Evolutionary conservation across 2,329 filamentous ascomycete species (phyloP).

Genomic region (Colletotrichum australisinense): DNA sequence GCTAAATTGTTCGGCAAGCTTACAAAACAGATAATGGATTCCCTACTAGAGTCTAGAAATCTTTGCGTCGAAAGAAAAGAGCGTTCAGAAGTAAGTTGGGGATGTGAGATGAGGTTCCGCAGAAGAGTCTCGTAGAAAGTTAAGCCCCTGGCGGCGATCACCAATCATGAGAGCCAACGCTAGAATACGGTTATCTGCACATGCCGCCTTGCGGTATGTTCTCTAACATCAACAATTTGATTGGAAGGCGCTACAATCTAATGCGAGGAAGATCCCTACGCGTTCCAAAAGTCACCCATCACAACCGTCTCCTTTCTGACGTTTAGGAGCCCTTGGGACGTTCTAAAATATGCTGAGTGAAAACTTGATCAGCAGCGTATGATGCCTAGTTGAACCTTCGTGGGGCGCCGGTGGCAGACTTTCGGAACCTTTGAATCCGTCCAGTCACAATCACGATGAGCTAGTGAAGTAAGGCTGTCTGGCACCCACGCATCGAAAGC

Average conservation of each 20-base stretch:
- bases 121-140: background rate
- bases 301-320: no score
- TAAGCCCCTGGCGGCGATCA: background rate
- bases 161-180: background rate
- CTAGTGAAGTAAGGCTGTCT: background rate
- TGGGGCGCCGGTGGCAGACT: background rate
- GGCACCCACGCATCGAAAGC: background rate
- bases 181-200: background rate
- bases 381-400: background rate
- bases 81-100: background rate
- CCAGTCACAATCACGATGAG: background rate
- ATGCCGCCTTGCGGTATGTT: background rate
- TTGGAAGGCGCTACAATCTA: background rate
- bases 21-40: background rate
- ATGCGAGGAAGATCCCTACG: background rate
- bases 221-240: background rate
- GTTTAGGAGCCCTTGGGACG: background rate
- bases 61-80: background rate
- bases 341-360: no score
- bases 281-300: background rate
- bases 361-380: background rate
- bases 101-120: conserved; percentile 9
- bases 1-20: background rate
- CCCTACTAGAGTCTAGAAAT: background rate
- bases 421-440: background rate